These are phyloP conservation scores for Fragaria ananassa DNA, from an alignment of 306 rosid species.

Conservation along the genomic window DNA sequence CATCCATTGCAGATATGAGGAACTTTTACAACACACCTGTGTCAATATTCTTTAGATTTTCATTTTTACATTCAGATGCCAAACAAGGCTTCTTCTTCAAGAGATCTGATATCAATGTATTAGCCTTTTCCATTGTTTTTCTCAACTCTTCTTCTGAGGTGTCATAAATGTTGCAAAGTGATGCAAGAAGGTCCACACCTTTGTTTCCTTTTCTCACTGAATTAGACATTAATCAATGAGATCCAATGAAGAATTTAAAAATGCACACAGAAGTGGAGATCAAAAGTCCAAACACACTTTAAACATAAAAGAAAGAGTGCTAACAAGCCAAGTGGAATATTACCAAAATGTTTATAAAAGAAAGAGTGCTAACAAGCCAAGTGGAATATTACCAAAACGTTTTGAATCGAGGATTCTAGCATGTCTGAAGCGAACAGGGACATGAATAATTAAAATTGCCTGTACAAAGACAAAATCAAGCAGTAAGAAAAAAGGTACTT, in stretches of 20 bases:
- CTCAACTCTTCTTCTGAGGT: constrained; percentile 85
- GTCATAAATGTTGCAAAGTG: constrained; percentile 71
- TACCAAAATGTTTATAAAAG: constrained; percentile 57
- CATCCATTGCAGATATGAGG: constrained; percentile 3
- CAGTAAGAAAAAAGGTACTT: constrained; percentile 22
- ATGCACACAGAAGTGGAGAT: constrained; percentile 1
- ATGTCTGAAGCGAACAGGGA: constrained; percentile 66
- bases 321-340: constrained; percentile 19
- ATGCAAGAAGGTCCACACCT: constrained; percentile 80
- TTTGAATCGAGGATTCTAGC: constrained; percentile 65
- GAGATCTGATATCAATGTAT: constrained; percentile 63
- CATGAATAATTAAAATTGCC: constrained; percentile 88
- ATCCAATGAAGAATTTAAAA: constrained; percentile 13
- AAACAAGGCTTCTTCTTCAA: constrained; percentile 68
- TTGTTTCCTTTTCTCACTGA: constrained; percentile 69
- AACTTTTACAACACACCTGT: constrained; percentile 48
- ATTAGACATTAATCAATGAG: constrained; percentile 29
- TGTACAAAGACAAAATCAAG: constrained; percentile 37
- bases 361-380: constrained; percentile 8
- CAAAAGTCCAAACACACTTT: neutral
- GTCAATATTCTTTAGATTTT: constrained; percentile 63
- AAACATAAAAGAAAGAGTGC: constrained; percentile 1
- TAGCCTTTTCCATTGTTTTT: constrained; percentile 78
- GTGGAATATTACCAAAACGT: constrained; percentile 58
- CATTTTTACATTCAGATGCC: constrained; percentile 70